phyloP scores from a whole-genome alignment of 129 eudicot species.

The Saussurea involucrata region DNA sequence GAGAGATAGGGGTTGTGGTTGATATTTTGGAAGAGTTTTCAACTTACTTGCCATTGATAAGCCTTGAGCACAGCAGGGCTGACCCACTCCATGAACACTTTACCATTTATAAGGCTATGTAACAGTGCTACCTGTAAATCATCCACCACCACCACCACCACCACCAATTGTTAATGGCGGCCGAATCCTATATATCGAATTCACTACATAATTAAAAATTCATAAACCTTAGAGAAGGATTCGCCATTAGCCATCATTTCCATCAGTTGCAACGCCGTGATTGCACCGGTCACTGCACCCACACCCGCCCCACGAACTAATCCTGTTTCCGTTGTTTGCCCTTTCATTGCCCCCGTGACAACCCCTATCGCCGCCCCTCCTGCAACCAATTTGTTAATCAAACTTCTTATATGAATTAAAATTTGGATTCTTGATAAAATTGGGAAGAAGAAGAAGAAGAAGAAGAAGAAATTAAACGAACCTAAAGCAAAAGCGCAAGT shows the following conservation, averaged over 20 bases:
- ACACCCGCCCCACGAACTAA: constrained; percentile 61
- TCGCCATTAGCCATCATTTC: constrained; percentile 66
- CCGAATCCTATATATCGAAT: too few species aligned
- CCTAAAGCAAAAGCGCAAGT: constrained; percentile 61
- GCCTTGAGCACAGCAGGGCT: constrained; percentile 87
- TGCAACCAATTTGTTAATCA: constrained; percentile 6
- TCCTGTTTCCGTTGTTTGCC: constrained; percentile 89
- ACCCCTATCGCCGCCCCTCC: constrained; percentile 75
- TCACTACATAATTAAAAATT: not conserved
- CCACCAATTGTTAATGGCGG: not conserved
- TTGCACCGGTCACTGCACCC: constrained; percentile 75
- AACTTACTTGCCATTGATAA: constrained; percentile 69
- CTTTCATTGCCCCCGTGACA: constrained; percentile 70
- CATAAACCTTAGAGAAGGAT: constrained; percentile 64
- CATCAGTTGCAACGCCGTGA: constrained; percentile 65
- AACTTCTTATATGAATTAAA: not conserved
- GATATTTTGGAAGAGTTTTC: not conserved
- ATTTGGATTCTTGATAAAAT: not conserved
- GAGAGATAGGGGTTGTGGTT: too few species aligned
- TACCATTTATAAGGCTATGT: constrained; percentile 70
- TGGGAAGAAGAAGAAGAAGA: not conserved
- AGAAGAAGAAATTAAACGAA: too few species aligned
- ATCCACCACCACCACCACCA: not conserved
- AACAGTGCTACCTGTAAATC: constrained; percentile 64
- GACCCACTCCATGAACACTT: constrained; percentile 81